Conservation (phyloP, 106 monocot genomes). For the Triglochin maritima region DNA sequence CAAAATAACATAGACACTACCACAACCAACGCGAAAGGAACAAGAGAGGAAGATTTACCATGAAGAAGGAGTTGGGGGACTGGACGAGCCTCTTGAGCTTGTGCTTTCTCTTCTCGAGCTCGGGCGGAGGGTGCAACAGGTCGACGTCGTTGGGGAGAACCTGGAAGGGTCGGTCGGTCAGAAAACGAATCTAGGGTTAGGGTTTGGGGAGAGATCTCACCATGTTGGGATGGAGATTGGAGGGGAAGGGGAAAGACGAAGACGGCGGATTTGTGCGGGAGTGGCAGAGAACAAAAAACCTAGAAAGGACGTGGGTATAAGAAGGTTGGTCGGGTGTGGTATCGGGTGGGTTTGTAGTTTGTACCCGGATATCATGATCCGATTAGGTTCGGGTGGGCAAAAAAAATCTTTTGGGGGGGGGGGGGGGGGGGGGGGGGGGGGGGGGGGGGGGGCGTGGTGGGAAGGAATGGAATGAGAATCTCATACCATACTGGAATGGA, state of each 20-base stretch:
- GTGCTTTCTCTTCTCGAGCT: slow-evolving; percentile 22
- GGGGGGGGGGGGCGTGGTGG: too few species aligned
- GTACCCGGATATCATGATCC: too few species aligned
- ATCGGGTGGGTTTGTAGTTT: neutral
- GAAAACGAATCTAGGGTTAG: neutral
- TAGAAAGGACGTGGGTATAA: neutral
- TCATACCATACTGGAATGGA: too few species aligned
- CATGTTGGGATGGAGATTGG: neutral
- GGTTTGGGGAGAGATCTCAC: neutral
- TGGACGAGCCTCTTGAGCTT: slow-evolving; percentile 24
- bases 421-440: too few species aligned
- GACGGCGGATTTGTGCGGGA: too few species aligned
- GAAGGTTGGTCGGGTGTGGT: neutral
- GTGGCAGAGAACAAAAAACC: too few species aligned
- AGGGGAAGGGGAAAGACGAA: neutral
- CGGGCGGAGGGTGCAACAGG: slow-evolving; percentile 18
- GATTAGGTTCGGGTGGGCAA: too few species aligned
- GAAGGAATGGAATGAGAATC: too few species aligned
- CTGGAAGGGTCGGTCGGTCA: neutral
- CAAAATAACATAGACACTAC: neutral
- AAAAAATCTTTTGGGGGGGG: too few species aligned
- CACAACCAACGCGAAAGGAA: neutral
- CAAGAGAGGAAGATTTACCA: neutral
- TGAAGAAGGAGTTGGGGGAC: slow-evolving; percentile 33
- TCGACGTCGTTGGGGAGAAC: slow-evolving; percentile 22